A percentile compares a stretch with the other conserved stretches of the same genome.
phyloP scores from a whole-genome alignment of 495 filamentous ascomycete species.

The Penicillium chermesinum region DNA sequence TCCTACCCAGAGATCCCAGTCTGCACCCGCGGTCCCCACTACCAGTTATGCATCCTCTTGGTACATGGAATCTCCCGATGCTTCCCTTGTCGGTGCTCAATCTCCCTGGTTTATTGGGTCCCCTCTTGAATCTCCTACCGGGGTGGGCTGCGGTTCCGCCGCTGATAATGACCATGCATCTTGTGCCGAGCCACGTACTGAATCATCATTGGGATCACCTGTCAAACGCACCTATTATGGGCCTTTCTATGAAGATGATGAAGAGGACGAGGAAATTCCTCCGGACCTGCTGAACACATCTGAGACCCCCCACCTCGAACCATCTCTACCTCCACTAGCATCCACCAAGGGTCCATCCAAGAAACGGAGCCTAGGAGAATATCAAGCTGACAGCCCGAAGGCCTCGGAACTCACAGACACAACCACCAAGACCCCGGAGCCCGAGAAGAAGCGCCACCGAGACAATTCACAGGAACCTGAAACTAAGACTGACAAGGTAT shows the following conservation, averaged over 20 bases:
- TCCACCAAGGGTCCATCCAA: constrained; percentile 31
- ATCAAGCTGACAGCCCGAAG: constrained; percentile 38
- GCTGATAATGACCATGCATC: too few relatives aligned
- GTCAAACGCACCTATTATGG: not conserved
- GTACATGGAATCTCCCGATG: too few relatives aligned
- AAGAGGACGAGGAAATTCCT: not conserved
- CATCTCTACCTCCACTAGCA: not conserved
- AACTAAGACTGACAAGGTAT: constrained; percentile 11
- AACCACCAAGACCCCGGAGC: constrained; percentile 17
- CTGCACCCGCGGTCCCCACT: too few relatives aligned
- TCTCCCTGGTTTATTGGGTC: too few relatives aligned
- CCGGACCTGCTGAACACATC: constrained; percentile 4
- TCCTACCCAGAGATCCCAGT: too few relatives aligned
- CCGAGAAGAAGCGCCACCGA: constrained; percentile 44
- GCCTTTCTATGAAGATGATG: not conserved
- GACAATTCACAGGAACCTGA: constrained; percentile 39
- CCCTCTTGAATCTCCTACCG: too few relatives aligned
- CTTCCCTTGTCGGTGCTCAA: too few relatives aligned
- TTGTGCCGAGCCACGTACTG: not conserved
- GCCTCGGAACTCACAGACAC: constrained; percentile 3
- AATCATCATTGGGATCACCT: not conserved
- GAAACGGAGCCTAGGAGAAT: constrained; percentile 50
- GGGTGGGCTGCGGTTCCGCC: too few relatives aligned
- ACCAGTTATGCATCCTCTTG: too few relatives aligned
- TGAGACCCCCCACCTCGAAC: constrained; percentile 6